These are phyloP conservation scores for Penicillium simplicissimum DNA, from an alignment of 495 filamentous ascomycete genomes.

Conservation along the genomic window DNA sequence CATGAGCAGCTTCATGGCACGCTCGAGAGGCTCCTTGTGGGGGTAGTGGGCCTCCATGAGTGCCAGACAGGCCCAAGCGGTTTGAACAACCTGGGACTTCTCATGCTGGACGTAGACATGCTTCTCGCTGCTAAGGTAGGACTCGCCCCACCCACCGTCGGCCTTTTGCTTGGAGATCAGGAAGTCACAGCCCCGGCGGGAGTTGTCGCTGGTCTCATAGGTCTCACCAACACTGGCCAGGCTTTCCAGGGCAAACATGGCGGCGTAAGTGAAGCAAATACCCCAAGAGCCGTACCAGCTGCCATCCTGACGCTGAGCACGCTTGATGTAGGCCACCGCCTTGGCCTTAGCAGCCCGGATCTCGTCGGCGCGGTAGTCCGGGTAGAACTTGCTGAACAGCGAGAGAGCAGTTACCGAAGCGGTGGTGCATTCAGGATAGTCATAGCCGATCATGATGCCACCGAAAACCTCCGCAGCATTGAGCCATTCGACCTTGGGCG, in stretches of 20 bases:
- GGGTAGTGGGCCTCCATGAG: slow-evolving; percentile 86
- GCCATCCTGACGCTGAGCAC: slow-evolving; percentile 75
- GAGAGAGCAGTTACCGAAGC: slow-evolving; percentile 88
- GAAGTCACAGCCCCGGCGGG: slow-evolving; percentile 80
- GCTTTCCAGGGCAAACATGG: slow-evolving; percentile 91
- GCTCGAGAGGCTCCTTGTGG: slow-evolving; percentile 67
- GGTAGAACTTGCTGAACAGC: slow-evolving; percentile 78
- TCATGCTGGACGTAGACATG: slow-evolving; percentile 64
- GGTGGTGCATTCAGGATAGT: slow-evolving; percentile 96
- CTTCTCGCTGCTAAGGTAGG: slow-evolving; percentile 71
- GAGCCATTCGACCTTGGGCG: slow-evolving; percentile 74
- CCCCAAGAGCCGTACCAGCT: slow-evolving; percentile 98
- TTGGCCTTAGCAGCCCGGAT: slow-evolving; percentile 68
- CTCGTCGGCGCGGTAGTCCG: slow-evolving; percentile 72
- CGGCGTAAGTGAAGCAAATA: slow-evolving; percentile 95
- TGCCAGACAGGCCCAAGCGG: slow-evolving; percentile 84
- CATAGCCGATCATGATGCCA: slow-evolving; percentile 96
- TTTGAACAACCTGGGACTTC: slow-evolving; percentile 83
- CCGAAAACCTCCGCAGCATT: slow-evolving; percentile 98
- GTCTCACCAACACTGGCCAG: slow-evolving; percentile 79
- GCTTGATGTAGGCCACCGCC: slow-evolving; percentile 79
- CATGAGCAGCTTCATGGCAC: slow-evolving; percentile 81
- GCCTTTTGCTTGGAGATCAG: slow-evolving; percentile 76
- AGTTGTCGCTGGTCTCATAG: slow-evolving; percentile 68
- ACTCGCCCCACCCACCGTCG: slow-evolving; percentile 97